Conservation (phyloP, 148 eudicot genomes). For the Spergularia marina region DNA sequence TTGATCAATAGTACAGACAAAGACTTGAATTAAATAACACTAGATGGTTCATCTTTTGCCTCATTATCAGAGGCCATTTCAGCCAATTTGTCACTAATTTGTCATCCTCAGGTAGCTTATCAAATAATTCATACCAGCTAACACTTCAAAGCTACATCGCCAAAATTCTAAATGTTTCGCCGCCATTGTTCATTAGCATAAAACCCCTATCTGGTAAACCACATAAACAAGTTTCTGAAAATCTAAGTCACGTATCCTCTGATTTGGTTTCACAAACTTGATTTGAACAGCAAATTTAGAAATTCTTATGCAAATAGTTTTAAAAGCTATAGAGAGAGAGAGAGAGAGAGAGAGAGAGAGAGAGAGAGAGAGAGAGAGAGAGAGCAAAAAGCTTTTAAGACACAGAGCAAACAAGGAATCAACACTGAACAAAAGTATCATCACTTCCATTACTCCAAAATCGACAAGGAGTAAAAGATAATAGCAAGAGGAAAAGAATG, state of each 20-base stretch:
- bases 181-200: not conserved
- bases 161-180: too few species aligned
- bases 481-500: not conserved
- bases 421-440: not conserved
- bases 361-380: too few species aligned
- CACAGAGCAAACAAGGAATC: not conserved
- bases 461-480: not conserved
- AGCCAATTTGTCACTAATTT: not conserved
- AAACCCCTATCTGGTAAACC: not conserved
- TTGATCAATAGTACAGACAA: too few species aligned
- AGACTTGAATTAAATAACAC: too few species aligned
- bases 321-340: too few species aligned
- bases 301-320: not conserved
- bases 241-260: not conserved
- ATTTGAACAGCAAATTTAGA: not conserved
- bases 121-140: too few species aligned
- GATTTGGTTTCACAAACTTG: not conserved
- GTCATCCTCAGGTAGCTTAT: too few species aligned
- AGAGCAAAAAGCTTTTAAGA: too few species aligned
- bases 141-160: too few species aligned
- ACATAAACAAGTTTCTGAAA: not conserved
- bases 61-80: not conserved
- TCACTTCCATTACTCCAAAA: not conserved
- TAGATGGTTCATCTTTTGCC: not conserved
- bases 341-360: too few species aligned